Base-by-base conservation (phyloP, 179 eudicot genomes). In the Patellifolia procumbens region DNA sequence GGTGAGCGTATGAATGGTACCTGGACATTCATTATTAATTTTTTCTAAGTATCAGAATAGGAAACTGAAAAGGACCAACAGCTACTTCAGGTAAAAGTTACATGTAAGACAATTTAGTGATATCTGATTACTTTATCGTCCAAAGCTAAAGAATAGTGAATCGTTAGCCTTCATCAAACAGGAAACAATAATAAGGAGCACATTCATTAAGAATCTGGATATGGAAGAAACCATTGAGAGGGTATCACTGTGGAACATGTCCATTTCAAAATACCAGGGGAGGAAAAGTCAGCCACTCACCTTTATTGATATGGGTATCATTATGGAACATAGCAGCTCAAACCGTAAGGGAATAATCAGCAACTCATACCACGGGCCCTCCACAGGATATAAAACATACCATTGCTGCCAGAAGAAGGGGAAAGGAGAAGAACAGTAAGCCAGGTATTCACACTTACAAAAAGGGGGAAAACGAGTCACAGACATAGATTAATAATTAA, bases 281-380 rank as follows among this genome's bases (percentile, higher is more conserved):
- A 70, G 24, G 31, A 55, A 78, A 8, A 77, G 31, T 55, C 69
- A 72, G 68, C 78, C 31, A 46, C 53, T 73, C 78, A 95, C 99
- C 99, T 95, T 95, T 80, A 95, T 89, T 53, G 99, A 95, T 78
- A 95, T 95, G 26, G 99, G 98, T 83, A 95, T 95, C 99, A 95
- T 95, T 82, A 95, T 93, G 73, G 99, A 95, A 78, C 98, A 95
- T 63, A 95, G 92, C 80, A 95, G 94, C 88, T 95, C 99, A 89
- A 95, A 95, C 62, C 98, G 90, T 55, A 95, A 82, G 68, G 99
- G 99, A 67, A 95, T 95, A 56, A 95, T 80, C 84, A 93, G 82
- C 71, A 93, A 81, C 78, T 95, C 98, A 72, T 93, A 95, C 99
- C 99, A 95, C 45, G 98, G 99, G 58, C 92, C 91, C 76, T 90